Evolutionary conservation across 2,329 filamentous ascomycete genomes (phyloP).

Genomic region (Sarocladium kiliense): DNA sequence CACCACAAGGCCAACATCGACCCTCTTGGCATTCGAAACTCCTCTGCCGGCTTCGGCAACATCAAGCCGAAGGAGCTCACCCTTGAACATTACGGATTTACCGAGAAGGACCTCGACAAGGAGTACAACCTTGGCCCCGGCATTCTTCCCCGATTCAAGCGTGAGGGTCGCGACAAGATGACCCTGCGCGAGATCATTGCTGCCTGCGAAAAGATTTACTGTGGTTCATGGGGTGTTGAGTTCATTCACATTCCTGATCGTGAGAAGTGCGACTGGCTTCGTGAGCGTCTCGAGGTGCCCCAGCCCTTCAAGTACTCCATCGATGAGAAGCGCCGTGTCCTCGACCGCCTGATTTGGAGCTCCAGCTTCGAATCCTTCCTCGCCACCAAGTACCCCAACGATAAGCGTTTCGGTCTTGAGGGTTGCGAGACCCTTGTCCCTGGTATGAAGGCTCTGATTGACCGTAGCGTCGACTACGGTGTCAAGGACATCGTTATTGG

Average conservation of each 20-base stretch:
- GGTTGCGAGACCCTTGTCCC: conserved; percentile 95
- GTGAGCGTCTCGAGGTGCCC: conserved; percentile 90
- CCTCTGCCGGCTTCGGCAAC: conserved; percentile 12
- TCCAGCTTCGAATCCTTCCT: conserved; percentile 96
- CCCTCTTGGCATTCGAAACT: conserved; percentile 76
- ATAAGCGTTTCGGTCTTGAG: conserved; percentile 98
- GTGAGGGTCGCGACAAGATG: conserved; percentile 88
- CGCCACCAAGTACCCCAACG: conserved; percentile 97
- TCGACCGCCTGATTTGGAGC: conserved; percentile 97
- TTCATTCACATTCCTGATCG: conserved; percentile 99
- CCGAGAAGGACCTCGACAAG: conserved; percentile 85
- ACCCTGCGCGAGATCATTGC: conserved; percentile 89
- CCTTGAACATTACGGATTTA: conserved; percentile 92
- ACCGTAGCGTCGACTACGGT: conserved; percentile 95
- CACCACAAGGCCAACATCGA: conserved; percentile 99
- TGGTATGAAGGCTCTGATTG: conserved; percentile 98
- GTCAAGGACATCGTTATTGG: conserved; percentile 99
- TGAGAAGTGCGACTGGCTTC: conserved; percentile 97
- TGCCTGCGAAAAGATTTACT: conserved; percentile 93
- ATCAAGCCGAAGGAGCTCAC: conserved; percentile 79
- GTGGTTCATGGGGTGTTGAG: conserved; percentile 93
- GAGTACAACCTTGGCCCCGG: conserved; percentile 91
- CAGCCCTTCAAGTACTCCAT: conserved; percentile 95
- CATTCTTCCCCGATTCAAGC: conserved; percentile 91
- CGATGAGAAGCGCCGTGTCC: conserved; percentile 95